A percentile compares a stretch with the other conserved stretches of the same genome.
Evolutionary conservation across 2,329 filamentous ascomycete genomes (phyloP).

Genomic region (Cordyceps javanica): DNA sequence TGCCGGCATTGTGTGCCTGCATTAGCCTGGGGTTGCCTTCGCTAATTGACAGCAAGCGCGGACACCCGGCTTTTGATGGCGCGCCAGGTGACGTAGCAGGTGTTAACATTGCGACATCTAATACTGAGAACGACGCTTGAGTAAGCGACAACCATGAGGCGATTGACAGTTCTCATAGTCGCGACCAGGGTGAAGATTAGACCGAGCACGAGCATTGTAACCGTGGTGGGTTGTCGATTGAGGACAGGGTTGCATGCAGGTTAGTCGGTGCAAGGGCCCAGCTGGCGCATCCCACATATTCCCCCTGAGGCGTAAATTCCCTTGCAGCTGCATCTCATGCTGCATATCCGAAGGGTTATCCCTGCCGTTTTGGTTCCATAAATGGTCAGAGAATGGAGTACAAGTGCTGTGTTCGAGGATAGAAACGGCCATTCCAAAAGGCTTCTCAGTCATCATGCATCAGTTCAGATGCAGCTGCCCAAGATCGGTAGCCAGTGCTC

Average conservation of each 20-base stretch:
- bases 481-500: slow-evolving; percentile 1
- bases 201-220: neutral
- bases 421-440: neutral
- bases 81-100: neutral
- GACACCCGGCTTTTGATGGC: neutral
- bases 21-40: neutral
- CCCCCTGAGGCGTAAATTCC: neutral
- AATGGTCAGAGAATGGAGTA: neutral
- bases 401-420: neutral
- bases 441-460: too few relatives aligned
- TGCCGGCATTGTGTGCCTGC: slow-evolving; percentile 2
- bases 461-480: neutral
- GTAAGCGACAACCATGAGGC: neutral
- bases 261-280: neutral
- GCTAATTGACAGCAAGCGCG: neutral
- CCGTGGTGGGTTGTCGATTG: neutral
- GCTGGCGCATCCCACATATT: neutral
- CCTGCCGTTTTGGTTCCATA: neutral
- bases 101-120: neutral
- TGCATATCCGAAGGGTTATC: neutral
- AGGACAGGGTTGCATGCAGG: neutral
- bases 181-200: neutral
- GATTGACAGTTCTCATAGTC: neutral
- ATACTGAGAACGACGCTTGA: neutral
- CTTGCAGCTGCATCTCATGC: neutral